These are phyloP conservation scores for Aureobasidium mangrovei DNA, from an alignment of 2,329 filamentous ascomycete genomes.

Conservation along the genomic window DNA sequence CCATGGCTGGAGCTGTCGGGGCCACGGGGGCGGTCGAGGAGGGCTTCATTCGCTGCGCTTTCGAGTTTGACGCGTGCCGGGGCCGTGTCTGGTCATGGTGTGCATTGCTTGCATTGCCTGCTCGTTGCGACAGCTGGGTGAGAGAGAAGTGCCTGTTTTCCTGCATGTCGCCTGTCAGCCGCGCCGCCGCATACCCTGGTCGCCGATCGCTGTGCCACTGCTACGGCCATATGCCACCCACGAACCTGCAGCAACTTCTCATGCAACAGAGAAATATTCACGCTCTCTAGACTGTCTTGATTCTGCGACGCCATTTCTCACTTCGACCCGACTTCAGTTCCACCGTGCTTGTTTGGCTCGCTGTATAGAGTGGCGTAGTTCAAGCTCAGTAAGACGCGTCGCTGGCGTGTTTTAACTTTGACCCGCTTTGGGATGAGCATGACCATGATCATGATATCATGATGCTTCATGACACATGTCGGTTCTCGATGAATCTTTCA, in stretches of 20 bases:
- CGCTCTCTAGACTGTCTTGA: constrained; percentile 16
- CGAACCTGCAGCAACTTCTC: constrained; percentile 14
- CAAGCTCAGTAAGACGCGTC: too few relatives aligned
- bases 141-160: background rate
- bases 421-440: too few relatives aligned
- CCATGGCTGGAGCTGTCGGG: constrained; percentile 4
- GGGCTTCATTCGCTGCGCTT: constrained; percentile 10
- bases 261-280: constrained; percentile 10
- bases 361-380: too few relatives aligned
- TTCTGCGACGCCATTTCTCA: constrained; percentile 9
- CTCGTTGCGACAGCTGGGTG: background rate
- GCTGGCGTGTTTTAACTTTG: too few relatives aligned
- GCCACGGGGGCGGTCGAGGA: constrained; percentile 15
- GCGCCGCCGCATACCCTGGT: constrained; percentile 6
- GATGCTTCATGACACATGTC: too few relatives aligned
- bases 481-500: too few relatives aligned
- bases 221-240: background rate
- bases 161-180: constrained; percentile 3
- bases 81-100: background rate
- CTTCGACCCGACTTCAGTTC: background rate
- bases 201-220: background rate
- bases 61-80: constrained; percentile 11
- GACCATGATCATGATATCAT: too few relatives aligned
- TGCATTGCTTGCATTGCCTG: background rate
- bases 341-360: background rate